Base-by-base conservation (phyloP, 257 asterid genomes). In the Salvia splendens region DNA sequence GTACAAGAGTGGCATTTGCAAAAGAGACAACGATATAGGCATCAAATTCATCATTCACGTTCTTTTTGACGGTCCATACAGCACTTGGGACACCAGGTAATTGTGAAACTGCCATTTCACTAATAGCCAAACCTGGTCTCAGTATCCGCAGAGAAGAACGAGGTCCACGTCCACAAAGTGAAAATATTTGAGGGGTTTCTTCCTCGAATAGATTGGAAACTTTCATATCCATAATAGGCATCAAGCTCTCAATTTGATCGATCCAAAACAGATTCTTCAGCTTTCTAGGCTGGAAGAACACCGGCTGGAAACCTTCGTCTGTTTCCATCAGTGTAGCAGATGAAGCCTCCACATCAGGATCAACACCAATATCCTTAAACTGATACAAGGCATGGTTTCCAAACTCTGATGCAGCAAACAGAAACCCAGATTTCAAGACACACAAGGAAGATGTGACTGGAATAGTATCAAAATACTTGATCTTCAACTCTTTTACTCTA, bases 31-130 rank as follows among this genome's bases (percentile, higher is more conserved):
- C 98, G 78, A 94, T 94, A 70, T 91, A 94, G 16, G 99, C 98
- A 76, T 94, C 99, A 79, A 94, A 94, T 64, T 91, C 99, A 77
- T 94, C 99, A 69, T 67, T 87, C 65, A 84, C 95, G 58, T 89
- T 94, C 78, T 92, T 94, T 75, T 91, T 94, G 5, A 94, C 98
- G 3, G 99, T 94, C 99, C 99, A 94, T 62, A 94, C 98, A 4
- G 99, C 99, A 89, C 91, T 94, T 15, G 99, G 98, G 67, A 91
- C 95, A 48, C 98, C 99, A 14, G 99, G 99, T 68, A 94, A 85
- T 80, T 85, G 96, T 8, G 99, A 94, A 51, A 94, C 98, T 4
- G 99, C 99, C 98, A 94, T 94, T 86, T 94, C 99, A 78, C 95
- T 94, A 61, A 94, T 88, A 77, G 99, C 99, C 86, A 94, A 82